Base-by-base conservation (phyloP, 2,329 filamentous ascomycete species). In the Stagonosporopsis rhizophila region DNA sequence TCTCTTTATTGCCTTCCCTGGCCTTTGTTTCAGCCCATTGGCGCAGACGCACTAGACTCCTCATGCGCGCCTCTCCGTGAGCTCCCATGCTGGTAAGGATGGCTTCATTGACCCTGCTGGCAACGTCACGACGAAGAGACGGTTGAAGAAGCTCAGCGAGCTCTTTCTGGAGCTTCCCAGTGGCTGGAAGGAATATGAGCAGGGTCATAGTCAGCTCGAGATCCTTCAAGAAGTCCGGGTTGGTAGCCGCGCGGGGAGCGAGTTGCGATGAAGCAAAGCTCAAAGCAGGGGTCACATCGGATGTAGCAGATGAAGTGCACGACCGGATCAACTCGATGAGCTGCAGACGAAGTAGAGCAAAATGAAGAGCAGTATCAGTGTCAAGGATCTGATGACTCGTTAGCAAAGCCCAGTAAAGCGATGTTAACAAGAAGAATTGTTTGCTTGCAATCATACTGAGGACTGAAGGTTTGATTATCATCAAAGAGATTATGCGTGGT, bases 401-500 rank as follows among this genome's bases (percentile, higher is more conserved):
- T 57, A 75, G 72, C 67, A 39, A 38, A 53, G 55, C 42, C 57
- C 59, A 25, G 30, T 17, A 46, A 55, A 40, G 23, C 56, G 11
- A 40, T 49, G 45, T 59, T 32, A 48, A 44, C 42, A 23, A 52
- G 34, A 59, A 27, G 17, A 37, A 34, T 22, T 52, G 51, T 25
- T 40, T 63, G 51, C 52, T 69, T 68, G 61, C 61, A 60, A 72
- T 96, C 91, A 95, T 92, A 88, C 86, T 90, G 86, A 90, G 85
- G 87, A 90, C 87, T 91, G 88, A 90, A 90, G 88, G 70, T 74
- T 85, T 86, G 81, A 82, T 88, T 87, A 85, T 98, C 94, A 96
- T 96, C 95, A 95, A 86, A 85, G 87, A 87, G 54, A 69, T 86
- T 98, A 95, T 92, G 95, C 92, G 95, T 99, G 95, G 95, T 99